Percentiles rank a stretch among this genome's conserved stretches.
Evolutionary conservation across 1,139 yeast genomes (phyloP).

Genomic region (Saccharomyces pastorianus): DNA sequence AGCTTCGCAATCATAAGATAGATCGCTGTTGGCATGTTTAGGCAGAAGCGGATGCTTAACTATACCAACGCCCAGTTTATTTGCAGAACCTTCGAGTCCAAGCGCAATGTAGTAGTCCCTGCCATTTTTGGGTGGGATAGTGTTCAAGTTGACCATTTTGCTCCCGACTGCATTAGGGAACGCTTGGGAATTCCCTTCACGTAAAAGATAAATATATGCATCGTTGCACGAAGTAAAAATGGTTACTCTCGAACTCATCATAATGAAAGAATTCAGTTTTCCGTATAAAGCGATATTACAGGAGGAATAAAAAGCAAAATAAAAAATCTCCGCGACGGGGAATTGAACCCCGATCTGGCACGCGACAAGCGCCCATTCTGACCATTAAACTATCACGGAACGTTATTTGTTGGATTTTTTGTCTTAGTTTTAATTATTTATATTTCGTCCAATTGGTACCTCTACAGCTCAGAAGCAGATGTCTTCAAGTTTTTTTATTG

Average conservation of each 20-base stretch:
- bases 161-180: background rate
- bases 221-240: background rate
- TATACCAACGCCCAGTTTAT: slow-evolving; percentile 89
- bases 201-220: background rate
- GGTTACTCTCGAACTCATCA: background rate
- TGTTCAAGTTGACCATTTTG: background rate
- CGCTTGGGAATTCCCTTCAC: background rate
- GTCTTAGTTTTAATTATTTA: too few relatives aligned
- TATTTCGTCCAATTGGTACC: too few relatives aligned
- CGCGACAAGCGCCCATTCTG: slow-evolving; percentile 36
- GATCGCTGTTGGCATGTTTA: slow-evolving; percentile 37
- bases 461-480: too few relatives aligned
- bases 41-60: slow-evolving; percentile 57
- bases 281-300: background rate
- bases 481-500: too few relatives aligned
- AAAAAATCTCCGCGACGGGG: slow-evolving; percentile 34
- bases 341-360: slow-evolving; percentile 35
- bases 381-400: slow-evolving; percentile 32
- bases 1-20: slow-evolving; percentile 38
- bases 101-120: slow-evolving; percentile 57
- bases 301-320: background rate
- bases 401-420: background rate
- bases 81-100: slow-evolving; percentile 96
- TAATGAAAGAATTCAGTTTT: background rate
- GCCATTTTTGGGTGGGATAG: slow-evolving; percentile 31